Conservation (phyloP, 805 yeast genomes). For the Metschnikowia continentalis region DNA sequence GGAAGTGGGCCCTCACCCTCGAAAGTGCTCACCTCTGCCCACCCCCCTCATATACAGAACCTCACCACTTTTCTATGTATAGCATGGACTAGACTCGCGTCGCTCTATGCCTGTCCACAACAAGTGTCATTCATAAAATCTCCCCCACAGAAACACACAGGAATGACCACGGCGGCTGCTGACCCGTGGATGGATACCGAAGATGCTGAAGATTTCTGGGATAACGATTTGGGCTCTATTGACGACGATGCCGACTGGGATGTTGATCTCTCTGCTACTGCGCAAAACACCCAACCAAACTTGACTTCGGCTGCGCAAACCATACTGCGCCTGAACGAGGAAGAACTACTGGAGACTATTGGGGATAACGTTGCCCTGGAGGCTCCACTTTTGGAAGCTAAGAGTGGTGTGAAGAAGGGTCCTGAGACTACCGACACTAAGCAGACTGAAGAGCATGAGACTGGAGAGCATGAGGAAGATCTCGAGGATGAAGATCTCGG, state of each 20-base stretch:
- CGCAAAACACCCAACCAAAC: background rate
- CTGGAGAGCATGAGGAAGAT: background rate
- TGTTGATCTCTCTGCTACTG: background rate
- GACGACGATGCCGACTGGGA: conserved; percentile 5
- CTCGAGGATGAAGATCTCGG: background rate
- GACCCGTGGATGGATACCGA: conserved; percentile 5
- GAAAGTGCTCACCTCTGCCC: background rate
- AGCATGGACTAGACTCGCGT: background rate
- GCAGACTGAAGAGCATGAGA: too few species aligned
- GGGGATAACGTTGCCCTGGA: too few species aligned
- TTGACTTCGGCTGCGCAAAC: background rate
- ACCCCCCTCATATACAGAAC: background rate
- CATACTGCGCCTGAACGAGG: background rate
- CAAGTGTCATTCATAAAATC: background rate
- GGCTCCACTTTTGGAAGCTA: too few species aligned
- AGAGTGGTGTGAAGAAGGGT: too few species aligned
- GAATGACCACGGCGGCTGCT: conserved; percentile 1
- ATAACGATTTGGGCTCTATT: conserved; percentile 10
- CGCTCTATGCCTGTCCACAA: background rate
- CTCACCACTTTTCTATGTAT: background rate
- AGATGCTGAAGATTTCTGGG: conserved; percentile 14
- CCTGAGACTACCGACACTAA: too few species aligned
- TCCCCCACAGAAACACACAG: background rate
- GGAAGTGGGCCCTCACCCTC: background rate
- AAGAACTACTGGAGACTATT: background rate